Conservation (phyloP, 2,329 filamentous ascomycete species). For the Diaporthe amygdali region DNA sequence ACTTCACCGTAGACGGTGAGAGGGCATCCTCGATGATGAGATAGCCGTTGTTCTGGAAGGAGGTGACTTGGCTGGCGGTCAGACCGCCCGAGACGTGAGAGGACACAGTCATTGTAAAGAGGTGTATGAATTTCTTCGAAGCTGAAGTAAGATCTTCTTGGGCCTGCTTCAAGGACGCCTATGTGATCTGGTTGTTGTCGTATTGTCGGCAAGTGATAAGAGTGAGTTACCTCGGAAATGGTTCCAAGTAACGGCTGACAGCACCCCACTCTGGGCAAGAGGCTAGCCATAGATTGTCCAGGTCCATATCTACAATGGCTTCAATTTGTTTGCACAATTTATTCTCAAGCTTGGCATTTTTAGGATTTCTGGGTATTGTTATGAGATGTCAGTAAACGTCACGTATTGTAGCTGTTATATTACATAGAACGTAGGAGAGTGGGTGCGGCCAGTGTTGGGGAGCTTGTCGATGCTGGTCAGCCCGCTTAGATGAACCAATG, state of each 20-base stretch:
- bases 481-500: too few relatives aligned
- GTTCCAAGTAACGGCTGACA: not conserved
- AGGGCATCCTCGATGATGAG: slow-evolving; percentile 85
- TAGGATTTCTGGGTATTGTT: too few relatives aligned
- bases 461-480: too few relatives aligned
- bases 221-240: not conserved
- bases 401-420: too few relatives aligned
- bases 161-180: not conserved
- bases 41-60: slow-evolving; percentile 86
- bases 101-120: not conserved
- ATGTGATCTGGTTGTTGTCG: not conserved
- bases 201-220: not conserved
- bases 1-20: slow-evolving; percentile 64
- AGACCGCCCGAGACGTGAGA: slow-evolving; percentile 57
- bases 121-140: not conserved
- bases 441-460: too few relatives aligned
- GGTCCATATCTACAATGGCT: not conserved
- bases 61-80: slow-evolving; percentile 70
- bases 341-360: too few relatives aligned
- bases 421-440: too few relatives aligned
- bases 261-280: not conserved
- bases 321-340: not conserved
- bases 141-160: not conserved
- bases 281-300: not conserved
- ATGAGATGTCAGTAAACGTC: too few relatives aligned